Conservation (phyloP, 805 yeast species). For the Wickerhamiella shivajii region DNA sequence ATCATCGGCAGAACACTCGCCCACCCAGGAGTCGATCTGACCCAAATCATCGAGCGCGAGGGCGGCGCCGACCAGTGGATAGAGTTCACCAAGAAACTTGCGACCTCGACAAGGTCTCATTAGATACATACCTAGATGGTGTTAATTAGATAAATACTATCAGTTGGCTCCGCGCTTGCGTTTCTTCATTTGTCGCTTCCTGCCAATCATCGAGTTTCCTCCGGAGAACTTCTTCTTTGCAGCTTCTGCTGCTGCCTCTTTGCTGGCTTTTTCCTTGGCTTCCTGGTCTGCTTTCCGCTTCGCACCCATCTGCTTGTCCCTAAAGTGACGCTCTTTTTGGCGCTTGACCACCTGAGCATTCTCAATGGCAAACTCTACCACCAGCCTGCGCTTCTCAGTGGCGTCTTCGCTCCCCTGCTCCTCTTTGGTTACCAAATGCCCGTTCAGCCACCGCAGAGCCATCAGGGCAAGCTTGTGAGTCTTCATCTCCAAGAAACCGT, state of each 20-base stretch:
- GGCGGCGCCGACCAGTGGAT: constrained; percentile 93
- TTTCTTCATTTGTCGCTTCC: constrained; percentile 23
- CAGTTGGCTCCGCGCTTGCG: constrained; percentile 7
- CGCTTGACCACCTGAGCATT: constrained; percentile 88
- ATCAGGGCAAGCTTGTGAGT: constrained; percentile 86
- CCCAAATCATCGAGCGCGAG: constrained; percentile 52
- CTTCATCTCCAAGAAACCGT: constrained; percentile 85
- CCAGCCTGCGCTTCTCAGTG: constrained; percentile 52
- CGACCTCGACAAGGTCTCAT: neutral
- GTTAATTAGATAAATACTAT: neutral
- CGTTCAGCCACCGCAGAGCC: constrained; percentile 96
- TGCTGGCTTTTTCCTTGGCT: constrained; percentile 3
- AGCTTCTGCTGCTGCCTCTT: constrained; percentile 13
- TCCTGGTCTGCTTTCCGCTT: constrained; percentile 19
- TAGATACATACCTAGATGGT: neutral
- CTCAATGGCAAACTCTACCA: constrained; percentile 92
- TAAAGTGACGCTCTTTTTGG: constrained; percentile 42
- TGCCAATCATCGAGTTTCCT: constrained; percentile 21
- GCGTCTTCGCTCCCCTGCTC: constrained; percentile 18
- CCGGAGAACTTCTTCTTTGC: constrained; percentile 11
- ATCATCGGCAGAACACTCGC: constrained; percentile 45
- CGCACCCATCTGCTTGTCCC: constrained; percentile 16
- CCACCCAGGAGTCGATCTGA: constrained; percentile 22
- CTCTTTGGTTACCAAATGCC: constrained; percentile 61
- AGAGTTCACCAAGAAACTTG: constrained; percentile 24